Conservation (phyloP, 345 rosid species). For the Fremontodendron californicum region DNA sequence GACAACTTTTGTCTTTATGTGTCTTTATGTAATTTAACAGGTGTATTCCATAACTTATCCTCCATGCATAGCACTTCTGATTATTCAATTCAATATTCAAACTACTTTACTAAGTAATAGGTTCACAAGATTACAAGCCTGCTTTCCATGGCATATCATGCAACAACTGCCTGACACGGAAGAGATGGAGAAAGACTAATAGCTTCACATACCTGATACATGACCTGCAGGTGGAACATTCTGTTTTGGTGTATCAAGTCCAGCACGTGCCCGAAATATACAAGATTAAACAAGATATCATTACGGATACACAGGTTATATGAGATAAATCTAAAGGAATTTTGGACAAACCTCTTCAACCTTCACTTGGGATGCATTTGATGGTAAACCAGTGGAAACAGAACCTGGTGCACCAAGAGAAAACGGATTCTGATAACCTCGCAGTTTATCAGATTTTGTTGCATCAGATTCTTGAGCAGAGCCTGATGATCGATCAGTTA, state of each 20-base stretch:
- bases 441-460: slow-evolving; percentile 45
- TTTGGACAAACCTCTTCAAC: slow-evolving; percentile 61
- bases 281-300: slow-evolving; percentile 9
- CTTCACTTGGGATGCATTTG: slow-evolving; percentile 48
- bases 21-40: background rate
- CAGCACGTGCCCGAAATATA: slow-evolving; percentile 39
- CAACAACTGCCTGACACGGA: background rate
- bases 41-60: background rate
- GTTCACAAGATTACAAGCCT: background rate
- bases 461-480: slow-evolving; percentile 39
- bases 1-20: background rate
- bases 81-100: background rate
- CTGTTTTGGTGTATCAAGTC: slow-evolving; percentile 43
- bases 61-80: background rate
- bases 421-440: slow-evolving; percentile 38
- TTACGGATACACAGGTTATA: background rate
- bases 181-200: background rate
- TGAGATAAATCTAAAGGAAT: slow-evolving; percentile 10
- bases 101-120: background rate
- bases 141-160: background rate
- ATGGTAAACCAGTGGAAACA: slow-evolving; percentile 35
- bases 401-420: slow-evolving; percentile 33
- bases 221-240: slow-evolving; percentile 38
- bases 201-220: slow-evolving; percentile 40
- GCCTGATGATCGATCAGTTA: slow-evolving; percentile 28